A percentile compares a stretch with the other conserved stretches of the same genome.
Conservation (phyloP, 164 flowering plant genomes). For the Macadamia integrifolia region DNA sequence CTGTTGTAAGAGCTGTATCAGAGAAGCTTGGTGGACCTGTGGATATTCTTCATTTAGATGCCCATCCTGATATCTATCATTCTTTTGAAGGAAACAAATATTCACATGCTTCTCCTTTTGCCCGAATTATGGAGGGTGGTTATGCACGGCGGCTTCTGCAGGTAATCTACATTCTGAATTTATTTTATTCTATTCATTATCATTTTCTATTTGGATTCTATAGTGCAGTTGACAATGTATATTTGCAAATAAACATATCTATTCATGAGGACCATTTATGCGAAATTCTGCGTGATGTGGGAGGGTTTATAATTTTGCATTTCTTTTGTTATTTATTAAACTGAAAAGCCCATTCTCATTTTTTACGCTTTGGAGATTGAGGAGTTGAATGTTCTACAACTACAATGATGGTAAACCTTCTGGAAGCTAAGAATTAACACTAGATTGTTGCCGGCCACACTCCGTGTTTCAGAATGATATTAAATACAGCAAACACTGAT, state of each 20-base stretch:
- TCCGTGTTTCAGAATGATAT: too few species aligned
- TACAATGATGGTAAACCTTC: too few species aligned
- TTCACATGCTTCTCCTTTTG: slow-evolving; percentile 98
- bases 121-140: slow-evolving; percentile 99
- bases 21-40: slow-evolving; percentile 98
- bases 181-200: background rate
- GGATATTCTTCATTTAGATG: slow-evolving; percentile 97
- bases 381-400: too few species aligned
- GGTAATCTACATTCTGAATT: slow-evolving; percentile 25
- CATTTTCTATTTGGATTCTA: background rate
- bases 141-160: slow-evolving; percentile 92
- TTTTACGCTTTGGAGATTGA: too few species aligned
- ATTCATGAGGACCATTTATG: background rate
- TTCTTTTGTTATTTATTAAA: too few species aligned
- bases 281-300: too few species aligned
- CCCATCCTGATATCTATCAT: slow-evolving; percentile 98
- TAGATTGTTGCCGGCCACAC: too few species aligned
- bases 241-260: background rate
- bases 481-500: too few species aligned
- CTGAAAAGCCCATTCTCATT: too few species aligned
- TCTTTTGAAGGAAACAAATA: slow-evolving; percentile 91
- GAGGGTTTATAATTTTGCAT: too few species aligned
- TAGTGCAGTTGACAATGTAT: background rate
- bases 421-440: too few species aligned
- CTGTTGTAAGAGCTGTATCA: slow-evolving; percentile 89